Conservation (phyloP, 1,284 basidiomycete genomes). For the Papiliotrema laurentii region DNA sequence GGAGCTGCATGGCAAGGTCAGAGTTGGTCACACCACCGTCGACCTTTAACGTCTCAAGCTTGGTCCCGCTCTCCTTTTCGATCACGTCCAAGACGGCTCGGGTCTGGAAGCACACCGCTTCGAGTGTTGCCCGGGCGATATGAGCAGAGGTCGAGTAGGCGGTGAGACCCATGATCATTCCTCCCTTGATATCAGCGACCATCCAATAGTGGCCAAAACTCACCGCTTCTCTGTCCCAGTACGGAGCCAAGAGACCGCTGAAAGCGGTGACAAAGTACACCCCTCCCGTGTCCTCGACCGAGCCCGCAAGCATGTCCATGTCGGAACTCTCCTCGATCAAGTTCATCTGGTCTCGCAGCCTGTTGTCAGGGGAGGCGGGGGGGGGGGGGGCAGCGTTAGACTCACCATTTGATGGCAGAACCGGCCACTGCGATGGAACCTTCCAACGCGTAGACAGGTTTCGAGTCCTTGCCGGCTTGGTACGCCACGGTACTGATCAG, state of each 20-base stretch:
- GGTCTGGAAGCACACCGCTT: constrained; percentile 73
- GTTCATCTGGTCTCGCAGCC: constrained; percentile 83
- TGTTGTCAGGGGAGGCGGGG: constrained; percentile 17
- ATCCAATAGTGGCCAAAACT: constrained; percentile 3
- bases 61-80: constrained; percentile 69
- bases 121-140: constrained; percentile 88
- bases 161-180: constrained; percentile 57
- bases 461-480: constrained; percentile 71
- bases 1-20: constrained; percentile 74
- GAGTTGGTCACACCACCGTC: constrained; percentile 82
- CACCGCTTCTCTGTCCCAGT: constrained; percentile 45
- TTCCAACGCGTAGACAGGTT: constrained; percentile 88
- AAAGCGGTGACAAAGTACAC: constrained; percentile 97
- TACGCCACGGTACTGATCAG: constrained; percentile 90
- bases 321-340: constrained; percentile 76
- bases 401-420: constrained; percentile 83
- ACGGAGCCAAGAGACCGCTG: constrained; percentile 80
- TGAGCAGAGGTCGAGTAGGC: constrained; percentile 91
- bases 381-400: constrained; percentile 3
- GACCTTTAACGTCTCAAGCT: constrained; percentile 79
- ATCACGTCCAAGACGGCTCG: constrained; percentile 88
- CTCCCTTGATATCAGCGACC: constrained; percentile 61
- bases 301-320: constrained; percentile 77
- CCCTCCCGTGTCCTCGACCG: constrained; percentile 79
- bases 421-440: constrained; percentile 94